Percentiles rank a stretch among this genome's conserved stretches.
Conservation (phyloP, 805 yeast species). For the Yueomyces sp. region DNA sequence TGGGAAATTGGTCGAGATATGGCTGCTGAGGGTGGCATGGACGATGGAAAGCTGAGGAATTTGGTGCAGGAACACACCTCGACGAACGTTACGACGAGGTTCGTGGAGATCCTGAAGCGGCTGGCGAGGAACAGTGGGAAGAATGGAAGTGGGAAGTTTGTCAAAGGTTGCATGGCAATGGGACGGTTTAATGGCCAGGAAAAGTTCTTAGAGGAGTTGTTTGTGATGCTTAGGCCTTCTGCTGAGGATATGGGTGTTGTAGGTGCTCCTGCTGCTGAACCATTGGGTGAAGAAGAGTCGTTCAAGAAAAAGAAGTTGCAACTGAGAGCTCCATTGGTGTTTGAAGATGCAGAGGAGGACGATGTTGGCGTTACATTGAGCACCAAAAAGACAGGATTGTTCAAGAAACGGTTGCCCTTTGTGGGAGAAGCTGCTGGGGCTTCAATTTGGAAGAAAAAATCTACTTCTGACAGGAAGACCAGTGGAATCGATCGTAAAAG, state of each 20-base stretch:
- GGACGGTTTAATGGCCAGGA: conserved; percentile 15
- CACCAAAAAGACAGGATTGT: too few species aligned
- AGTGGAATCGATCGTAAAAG: too few species aligned
- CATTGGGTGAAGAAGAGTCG: neutral
- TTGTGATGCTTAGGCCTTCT: conserved; percentile 1
- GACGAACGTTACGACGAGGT: conserved; percentile 12
- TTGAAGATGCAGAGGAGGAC: conserved; percentile 3
- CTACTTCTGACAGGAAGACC: too few species aligned
- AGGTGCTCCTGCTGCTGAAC: neutral
- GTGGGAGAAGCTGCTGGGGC: too few species aligned
- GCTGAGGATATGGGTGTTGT: neutral
- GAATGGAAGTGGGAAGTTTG: conserved; percentile 7
- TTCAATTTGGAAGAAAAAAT: too few species aligned
- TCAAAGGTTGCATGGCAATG: conserved; percentile 13
- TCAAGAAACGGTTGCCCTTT: too few species aligned
- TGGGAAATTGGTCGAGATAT: too few species aligned
- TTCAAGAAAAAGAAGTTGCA: neutral
- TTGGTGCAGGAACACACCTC: conserved; percentile 12
- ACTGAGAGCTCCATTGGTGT: neutral
- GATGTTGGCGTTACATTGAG: neutral
- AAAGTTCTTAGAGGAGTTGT: conserved; percentile 5
- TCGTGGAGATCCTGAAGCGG: conserved; percentile 10
- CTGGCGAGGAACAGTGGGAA: conserved; percentile 7
- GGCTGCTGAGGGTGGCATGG: neutral
- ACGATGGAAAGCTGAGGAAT: neutral